Conservation (phyloP, 1,284 basidiomycete species). For the Malassezia pachydermatis region DNA sequence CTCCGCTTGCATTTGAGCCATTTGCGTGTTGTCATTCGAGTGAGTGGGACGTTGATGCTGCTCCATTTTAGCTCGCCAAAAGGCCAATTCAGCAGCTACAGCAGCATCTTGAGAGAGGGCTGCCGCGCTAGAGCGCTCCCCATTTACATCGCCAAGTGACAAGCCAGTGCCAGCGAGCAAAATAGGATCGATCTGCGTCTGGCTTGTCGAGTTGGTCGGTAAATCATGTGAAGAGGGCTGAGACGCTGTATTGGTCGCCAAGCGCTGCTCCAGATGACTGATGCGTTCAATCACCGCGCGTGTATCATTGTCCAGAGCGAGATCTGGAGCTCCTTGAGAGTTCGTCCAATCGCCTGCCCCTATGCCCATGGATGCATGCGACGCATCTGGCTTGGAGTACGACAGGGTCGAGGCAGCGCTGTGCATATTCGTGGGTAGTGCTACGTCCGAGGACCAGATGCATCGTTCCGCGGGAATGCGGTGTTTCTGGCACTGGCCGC, state of each 20-base stretch:
- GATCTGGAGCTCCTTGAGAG: conserved; percentile 16
- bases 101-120: conserved; percentile 13
- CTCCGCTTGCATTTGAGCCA: conserved; percentile 20
- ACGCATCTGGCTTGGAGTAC: conserved; percentile 13
- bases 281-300: conserved; percentile 33
- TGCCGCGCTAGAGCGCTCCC: conserved; percentile 5
- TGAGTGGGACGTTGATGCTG: conserved; percentile 17
- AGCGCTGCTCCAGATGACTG: conserved; percentile 25
- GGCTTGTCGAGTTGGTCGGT: background rate
- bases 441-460: conserved; percentile 24
- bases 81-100: conserved; percentile 17
- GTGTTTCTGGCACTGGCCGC: conserved; percentile 39
- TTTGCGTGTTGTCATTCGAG: conserved; percentile 5
- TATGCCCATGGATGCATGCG: conserved; percentile 17
- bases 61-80: conserved; percentile 19
- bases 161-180: conserved; percentile 17
- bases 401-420: conserved; percentile 3
- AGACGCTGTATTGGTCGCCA: conserved; percentile 11
- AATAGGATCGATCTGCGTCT: conserved; percentile 17
- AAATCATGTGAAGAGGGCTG: conserved; percentile 16
- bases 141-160: conserved; percentile 16
- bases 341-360: conserved; percentile 22
- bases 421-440: conserved; percentile 11
- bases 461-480: conserved; percentile 33
- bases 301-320: conserved; percentile 28